These are phyloP conservation scores for Penicillium psychrosexuale DNA, from an alignment of 2,329 filamentous ascomycete species.

Conservation along the genomic window DNA sequence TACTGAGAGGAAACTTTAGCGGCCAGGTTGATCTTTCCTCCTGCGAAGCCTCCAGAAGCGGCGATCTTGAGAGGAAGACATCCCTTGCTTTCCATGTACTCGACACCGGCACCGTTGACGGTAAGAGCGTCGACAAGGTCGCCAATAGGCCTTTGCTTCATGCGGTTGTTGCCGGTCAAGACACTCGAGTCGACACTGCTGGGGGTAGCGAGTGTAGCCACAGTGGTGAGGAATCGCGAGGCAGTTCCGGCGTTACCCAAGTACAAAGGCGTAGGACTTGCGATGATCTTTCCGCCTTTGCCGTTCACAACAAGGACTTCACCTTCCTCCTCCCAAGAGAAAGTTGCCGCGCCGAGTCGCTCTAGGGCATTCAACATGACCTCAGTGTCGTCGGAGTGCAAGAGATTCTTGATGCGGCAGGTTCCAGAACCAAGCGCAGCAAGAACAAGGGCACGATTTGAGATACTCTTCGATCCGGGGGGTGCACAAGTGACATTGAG, in stretches of 20 bases:
- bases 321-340: constrained; percentile 93
- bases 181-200: constrained; percentile 64
- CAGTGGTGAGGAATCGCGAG: constrained; percentile 89
- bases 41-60: constrained; percentile 77
- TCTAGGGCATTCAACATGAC: constrained; percentile 94
- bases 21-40: constrained; percentile 84
- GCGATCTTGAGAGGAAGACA: constrained; percentile 81
- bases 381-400: constrained; percentile 95
- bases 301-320: constrained; percentile 84
- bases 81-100: constrained; percentile 78
- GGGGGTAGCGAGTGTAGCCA: constrained; percentile 76
- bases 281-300: constrained; percentile 79
- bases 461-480: constrained; percentile 96
- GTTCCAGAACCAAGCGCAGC: constrained; percentile 83
- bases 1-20: constrained; percentile 99
- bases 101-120: constrained; percentile 79
- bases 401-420: constrained; percentile 83
- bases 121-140: constrained; percentile 86
- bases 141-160: constrained; percentile 94
- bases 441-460: constrained; percentile 89
- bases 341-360: constrained; percentile 79
- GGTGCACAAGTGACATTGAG: constrained; percentile 75
- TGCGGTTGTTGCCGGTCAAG: constrained; percentile 88
- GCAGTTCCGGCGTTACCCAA: constrained; percentile 96
- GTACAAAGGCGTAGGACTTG: constrained; percentile 75